phyloP scores from a whole-genome alignment of 345 rosid species.

The rapeseed (Brassica napus) region Da-Ae NC_063448.1:54757501-54758000 shows the following conservation, averaged over 20 bases:
- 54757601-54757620: conserved; percentile 29
- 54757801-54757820: conserved; percentile 43
- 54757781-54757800: conserved; percentile 19
- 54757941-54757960: conserved; percentile 27
- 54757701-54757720: conserved; percentile 45
- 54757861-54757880: conserved; percentile 38
- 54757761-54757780: too few relatives aligned
- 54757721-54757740: conserved; percentile 37
- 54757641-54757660: conserved; percentile 44
- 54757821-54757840: conserved; percentile 47
- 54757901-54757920: conserved; percentile 46
- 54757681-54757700: conserved; percentile 46
- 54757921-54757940: conserved; percentile 45
- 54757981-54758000: conserved; percentile 32
- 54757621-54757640: conserved; percentile 43
- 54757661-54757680: conserved; percentile 48
- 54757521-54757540: conserved; percentile 52
- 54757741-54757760: conserved; percentile 36
- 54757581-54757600: conserved; percentile 50
- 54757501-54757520: conserved; percentile 60
- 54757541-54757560: conserved; percentile 56
- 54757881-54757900: conserved; percentile 36
- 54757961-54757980: conserved; percentile 47
- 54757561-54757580: conserved; percentile 40
- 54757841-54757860: conserved; percentile 21